phyloP scores from a whole-genome alignment of 179 eudicot species.

The Spinacia oleracea region DNA sequence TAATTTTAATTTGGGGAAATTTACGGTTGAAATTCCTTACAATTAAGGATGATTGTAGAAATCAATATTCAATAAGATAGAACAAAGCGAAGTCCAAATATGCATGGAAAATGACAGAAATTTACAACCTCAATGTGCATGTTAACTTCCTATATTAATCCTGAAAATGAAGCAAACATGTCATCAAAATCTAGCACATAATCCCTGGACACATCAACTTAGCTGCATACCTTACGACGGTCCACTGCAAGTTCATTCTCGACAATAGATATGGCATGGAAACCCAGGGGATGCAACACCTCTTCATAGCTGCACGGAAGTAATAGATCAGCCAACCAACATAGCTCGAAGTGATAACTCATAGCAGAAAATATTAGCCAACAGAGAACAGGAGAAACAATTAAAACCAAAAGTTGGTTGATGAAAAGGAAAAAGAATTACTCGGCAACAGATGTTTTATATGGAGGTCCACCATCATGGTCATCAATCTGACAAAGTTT shows the following conservation, averaged over 20 bases:
- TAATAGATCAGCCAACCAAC: background rate
- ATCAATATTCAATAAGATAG: background rate
- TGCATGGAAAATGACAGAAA: too few relatives aligned
- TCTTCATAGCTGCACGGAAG: slow-evolving; percentile 57
- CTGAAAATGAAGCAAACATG: background rate
- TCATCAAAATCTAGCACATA: background rate
- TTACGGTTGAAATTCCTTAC: too few relatives aligned
- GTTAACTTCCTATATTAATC: background rate
- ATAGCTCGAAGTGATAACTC: background rate
- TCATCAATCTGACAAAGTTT: slow-evolving; percentile 58
- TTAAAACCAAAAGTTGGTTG: background rate
- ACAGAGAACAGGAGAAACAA: background rate
- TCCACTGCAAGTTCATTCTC: slow-evolving; percentile 71
- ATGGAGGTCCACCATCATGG: slow-evolving; percentile 87
- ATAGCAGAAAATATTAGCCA: background rate
- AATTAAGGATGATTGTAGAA: too few relatives aligned
- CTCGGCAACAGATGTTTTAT: slow-evolving; percentile 57
- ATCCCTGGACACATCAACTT: background rate
- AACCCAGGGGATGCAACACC: slow-evolving; percentile 57
- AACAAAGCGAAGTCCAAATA: background rate
- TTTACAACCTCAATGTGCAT: background rate
- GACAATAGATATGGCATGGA: slow-evolving; percentile 47
- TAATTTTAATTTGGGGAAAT: background rate
- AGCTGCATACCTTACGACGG: slow-evolving; percentile 53
- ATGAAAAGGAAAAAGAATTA: slow-evolving; percentile 31